Base-by-base conservation (phyloP, 2,329 filamentous ascomycete genomes). In the Neofusicoccum sp. region DNA sequence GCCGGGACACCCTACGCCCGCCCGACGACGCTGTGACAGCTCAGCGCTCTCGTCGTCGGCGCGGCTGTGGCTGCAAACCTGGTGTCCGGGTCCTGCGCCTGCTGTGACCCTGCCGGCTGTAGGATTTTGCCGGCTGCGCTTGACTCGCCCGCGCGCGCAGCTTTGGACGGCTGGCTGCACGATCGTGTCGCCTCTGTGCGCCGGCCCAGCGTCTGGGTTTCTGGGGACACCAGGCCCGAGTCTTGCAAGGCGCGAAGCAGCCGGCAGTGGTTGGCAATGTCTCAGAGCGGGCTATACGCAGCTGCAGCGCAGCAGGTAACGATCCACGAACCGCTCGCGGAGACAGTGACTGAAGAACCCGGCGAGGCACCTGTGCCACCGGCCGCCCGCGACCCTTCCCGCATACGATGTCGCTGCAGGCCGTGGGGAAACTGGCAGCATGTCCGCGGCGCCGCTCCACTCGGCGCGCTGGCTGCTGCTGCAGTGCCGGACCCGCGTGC, bases 161-260 rank as follows among this genome's bases (percentile, higher is more conserved):
- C 48, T 16, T 30, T 56, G 26, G 36, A 16, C 38, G 51, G 51
- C 36, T 43, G n/a, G 58, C 58, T 53, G 58, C 40, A 53, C 58
- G 58, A 60, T 60, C 58, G 58, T 60, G 58, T 60, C 53, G 58
- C 58, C 47, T 54, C 40, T 60, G 58, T 60, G 58, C 40, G 44
- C 48, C 40, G 58, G 38, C 58, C 58, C 58, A 53, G 58, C 48
- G 31, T 20, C 41, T 41, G 38, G 58, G 58, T 51, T 54, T 43
- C 38, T 53, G 58, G 58, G 24, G 24, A 45, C 54, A 58, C 41
- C 54, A 47, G 41, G 33, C 54, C 43, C 33, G 31, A 26, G 57
- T 49, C 45, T 59, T 62, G 66, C 64, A 69, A 62, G 62, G 45
- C 49, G 58, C 44, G 43, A 61, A 66, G 61, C 41, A 48, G 58